phyloP scores from a whole-genome alignment of 768 basidiomycete genomes.

The Collybia mongolica region DNA sequence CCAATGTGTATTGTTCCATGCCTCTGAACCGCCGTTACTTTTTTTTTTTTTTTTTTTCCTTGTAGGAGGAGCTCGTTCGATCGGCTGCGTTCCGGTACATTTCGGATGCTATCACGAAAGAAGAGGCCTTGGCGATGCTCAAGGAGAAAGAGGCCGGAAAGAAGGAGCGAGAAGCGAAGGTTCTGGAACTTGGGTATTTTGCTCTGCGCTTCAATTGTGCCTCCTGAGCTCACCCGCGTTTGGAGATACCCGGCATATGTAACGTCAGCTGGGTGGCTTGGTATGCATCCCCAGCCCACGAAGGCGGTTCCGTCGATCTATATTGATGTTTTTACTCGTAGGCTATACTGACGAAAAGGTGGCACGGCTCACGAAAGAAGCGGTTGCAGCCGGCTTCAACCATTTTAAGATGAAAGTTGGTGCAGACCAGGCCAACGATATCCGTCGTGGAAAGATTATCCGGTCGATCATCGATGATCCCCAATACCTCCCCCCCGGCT shows the following conservation, averaged over 20 bases:
- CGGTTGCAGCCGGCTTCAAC: conserved; percentile 86
- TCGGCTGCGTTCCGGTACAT: conserved; percentile 87
- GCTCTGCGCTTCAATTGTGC: not conserved
- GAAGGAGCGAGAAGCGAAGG: conserved; percentile 73
- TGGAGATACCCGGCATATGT: conserved; percentile 89
- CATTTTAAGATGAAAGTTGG: conserved; percentile 99
- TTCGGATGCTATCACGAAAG: conserved; percentile 88
- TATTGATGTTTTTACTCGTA: conserved; percentile 16
- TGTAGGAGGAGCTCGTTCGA: conserved; percentile 74
- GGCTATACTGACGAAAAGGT: conserved; percentile 95
- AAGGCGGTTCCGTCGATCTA: not conserved
- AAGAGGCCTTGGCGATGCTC: conserved; percentile 84
- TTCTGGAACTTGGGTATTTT: conserved; percentile 62
- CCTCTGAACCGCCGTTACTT: not conserved
- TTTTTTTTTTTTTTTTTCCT: no score
- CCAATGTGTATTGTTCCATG: not conserved
- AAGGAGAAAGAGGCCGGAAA: conserved; percentile 76
- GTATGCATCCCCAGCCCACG: conserved; percentile 27
- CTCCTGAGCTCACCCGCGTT: not conserved
- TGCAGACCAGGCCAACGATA: conserved; percentile 68
- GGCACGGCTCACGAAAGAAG: conserved; percentile 80
- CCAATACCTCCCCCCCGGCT: conserved; percentile 65
- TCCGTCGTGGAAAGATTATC: conserved; percentile 81
- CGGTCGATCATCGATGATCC: conserved; percentile 96
- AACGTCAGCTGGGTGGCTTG: conserved; percentile 91